phyloP scores from a whole-genome alignment of 139 green algal species.

The Chlamydomonas sphaeroides region DNA sequence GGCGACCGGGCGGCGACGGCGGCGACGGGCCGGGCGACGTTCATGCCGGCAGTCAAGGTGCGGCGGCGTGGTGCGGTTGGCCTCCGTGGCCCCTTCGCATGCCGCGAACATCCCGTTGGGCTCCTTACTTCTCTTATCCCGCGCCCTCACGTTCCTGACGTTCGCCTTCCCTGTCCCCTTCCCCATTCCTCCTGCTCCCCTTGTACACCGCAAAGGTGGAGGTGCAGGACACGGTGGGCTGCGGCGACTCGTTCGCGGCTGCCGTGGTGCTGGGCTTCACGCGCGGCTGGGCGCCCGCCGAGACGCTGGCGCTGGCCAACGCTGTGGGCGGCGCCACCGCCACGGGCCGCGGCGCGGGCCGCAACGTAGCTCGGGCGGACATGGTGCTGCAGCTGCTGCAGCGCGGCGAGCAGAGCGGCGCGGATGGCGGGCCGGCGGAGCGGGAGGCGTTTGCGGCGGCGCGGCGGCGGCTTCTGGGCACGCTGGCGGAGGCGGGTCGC shows the following conservation, averaged over 20 bases:
- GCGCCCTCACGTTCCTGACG: no score
- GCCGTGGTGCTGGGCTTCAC: constrained; percentile 90
- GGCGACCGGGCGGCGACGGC: background rate
- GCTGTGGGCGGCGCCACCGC: constrained; percentile 94
- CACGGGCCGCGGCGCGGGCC: constrained; percentile 82
- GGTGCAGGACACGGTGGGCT: constrained; percentile 96
- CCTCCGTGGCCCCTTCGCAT: no score
- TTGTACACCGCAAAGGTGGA: no score
- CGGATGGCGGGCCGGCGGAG: background rate
- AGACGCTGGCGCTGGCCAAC: constrained; percentile 90
- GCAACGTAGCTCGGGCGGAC: constrained; percentile 82
- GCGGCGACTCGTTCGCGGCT: constrained; percentile 93
- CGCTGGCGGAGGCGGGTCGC: no score
- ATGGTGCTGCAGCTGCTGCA: constrained; percentile 36
- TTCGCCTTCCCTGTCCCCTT: no score
- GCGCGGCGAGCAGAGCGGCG: background rate
- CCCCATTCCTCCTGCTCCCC: background rate
- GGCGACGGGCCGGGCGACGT: background rate
- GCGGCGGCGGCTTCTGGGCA: no score
- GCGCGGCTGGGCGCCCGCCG: constrained; percentile 45
- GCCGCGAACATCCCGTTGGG: no score
- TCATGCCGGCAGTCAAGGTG: constrained; percentile 25
- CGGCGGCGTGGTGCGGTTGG: no score
- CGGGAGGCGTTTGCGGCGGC: constrained; percentile 2
- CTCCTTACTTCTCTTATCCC: no score